Percentiles rank a stretch among this genome's conserved stretches.
Evolutionary conservation across 257 asterid genomes (phyloP).

Genomic region (Ligustrum vulgare): DNA sequence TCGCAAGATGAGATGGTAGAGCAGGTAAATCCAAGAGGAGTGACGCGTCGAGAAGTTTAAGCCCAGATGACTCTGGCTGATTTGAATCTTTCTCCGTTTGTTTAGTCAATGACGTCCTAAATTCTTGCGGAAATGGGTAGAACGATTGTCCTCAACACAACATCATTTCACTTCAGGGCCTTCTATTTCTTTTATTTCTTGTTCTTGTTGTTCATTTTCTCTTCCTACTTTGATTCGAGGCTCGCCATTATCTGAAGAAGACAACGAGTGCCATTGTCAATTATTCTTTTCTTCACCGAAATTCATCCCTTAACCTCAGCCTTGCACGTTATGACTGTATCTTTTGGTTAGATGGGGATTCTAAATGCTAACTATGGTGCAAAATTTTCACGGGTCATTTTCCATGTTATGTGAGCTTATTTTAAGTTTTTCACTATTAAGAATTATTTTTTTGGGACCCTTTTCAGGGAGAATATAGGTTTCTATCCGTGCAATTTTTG

Average conservation of each 20-base stretch:
- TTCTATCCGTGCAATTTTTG: too few species aligned
- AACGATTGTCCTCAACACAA: conserved; percentile 18
- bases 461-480: too few species aligned
- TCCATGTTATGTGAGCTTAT: too few species aligned
- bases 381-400: too few species aligned
- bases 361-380: too few species aligned
- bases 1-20: conserved; percentile 27
- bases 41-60: conserved; percentile 79
- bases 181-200: background rate
- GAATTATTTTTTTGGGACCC: too few species aligned
- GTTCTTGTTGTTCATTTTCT: conserved; percentile 20
- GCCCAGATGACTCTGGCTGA: conserved; percentile 32
- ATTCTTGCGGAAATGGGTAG: conserved; percentile 18
- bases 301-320: background rate
- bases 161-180: conserved; percentile 21
- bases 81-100: conserved; percentile 28
- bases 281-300: conserved; percentile 1
- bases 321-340: too few species aligned
- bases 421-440: too few species aligned
- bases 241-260: conserved; percentile 63
- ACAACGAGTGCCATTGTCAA: conserved; percentile 75
- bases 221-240: conserved; percentile 28
- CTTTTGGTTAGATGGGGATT: too few species aligned
- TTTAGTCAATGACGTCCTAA: conserved; percentile 28
- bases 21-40: conserved; percentile 68